phyloP scores from a whole-genome alignment of 208 protist genomes.

The Spongospora subterranea region DNA sequence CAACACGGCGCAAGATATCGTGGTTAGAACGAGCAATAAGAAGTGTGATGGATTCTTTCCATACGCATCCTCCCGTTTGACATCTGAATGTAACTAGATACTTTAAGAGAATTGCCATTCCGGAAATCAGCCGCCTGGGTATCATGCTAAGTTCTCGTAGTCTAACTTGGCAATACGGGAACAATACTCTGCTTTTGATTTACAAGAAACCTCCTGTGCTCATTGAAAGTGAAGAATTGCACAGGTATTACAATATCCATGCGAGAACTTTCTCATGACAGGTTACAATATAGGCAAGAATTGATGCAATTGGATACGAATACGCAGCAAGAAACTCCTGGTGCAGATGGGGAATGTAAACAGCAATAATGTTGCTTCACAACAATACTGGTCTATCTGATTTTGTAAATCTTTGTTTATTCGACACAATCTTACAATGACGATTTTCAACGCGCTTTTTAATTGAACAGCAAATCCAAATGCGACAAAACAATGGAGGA shows the following conservation, averaged over 20 bases:
- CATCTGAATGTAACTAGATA: conserved; percentile 70
- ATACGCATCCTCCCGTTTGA: not conserved
- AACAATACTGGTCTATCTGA: too few relatives aligned
- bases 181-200: conserved; percentile 87
- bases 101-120: conserved; percentile 85
- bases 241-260: conserved; percentile 70
- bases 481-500: conserved; percentile 68
- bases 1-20: conserved; percentile 76
- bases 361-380: too few relatives aligned
- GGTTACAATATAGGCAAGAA: not conserved
- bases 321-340: not conserved
- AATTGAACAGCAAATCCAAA: conserved; percentile 70
- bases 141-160: conserved; percentile 77
- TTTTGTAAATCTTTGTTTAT: too few relatives aligned
- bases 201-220: conserved; percentile 86
- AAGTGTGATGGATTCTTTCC: conserved; percentile 72
- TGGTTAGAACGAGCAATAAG: conserved; percentile 90
- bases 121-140: conserved; percentile 78
- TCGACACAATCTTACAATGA: too few relatives aligned
- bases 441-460: not conserved
- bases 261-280: too few relatives aligned
- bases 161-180: conserved; percentile 83
- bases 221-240: conserved; percentile 77
- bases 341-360: not conserved
- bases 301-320: not conserved